Evolutionary conservation across 1,139 yeast species (phyloP).

Genomic region (Candida gigantensis): DNA sequence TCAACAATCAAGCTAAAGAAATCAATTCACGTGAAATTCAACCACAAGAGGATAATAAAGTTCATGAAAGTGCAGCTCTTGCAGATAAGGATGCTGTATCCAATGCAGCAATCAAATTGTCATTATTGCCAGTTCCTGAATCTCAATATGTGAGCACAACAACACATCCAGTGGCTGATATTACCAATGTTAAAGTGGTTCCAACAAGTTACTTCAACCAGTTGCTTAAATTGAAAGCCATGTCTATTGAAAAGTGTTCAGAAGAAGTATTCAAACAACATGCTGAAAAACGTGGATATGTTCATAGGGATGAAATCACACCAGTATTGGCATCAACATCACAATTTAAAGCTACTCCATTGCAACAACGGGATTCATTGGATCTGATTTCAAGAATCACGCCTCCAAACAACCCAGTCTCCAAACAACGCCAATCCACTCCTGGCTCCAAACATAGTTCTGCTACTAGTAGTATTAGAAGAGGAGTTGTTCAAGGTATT

Average conservation of each 20-base stretch:
- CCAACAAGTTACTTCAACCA: constrained; percentile 66
- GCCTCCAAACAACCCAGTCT: constrained; percentile 17
- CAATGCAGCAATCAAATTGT: constrained; percentile 42
- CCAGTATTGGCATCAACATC: constrained; percentile 16
- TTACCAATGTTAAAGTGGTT: constrained; percentile 59
- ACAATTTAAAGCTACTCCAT: constrained; percentile 6
- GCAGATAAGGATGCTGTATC: constrained; percentile 26
- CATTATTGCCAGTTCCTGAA: constrained; percentile 56
- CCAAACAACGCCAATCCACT: constrained; percentile 9
- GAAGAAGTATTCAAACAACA: constrained; percentile 48
- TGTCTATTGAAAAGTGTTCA: constrained; percentile 46
- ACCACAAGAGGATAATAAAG: constrained; percentile 32
- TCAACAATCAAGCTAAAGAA: constrained; percentile 21
- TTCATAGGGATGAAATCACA: constrained; percentile 24
- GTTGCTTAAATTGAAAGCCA: constrained; percentile 44
- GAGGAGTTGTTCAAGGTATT: constrained; percentile 7
- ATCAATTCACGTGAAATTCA: too few relatives aligned
- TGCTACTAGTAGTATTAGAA: constrained; percentile 1
- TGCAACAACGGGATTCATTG: constrained; percentile 5
- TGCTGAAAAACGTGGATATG: constrained; percentile 52
- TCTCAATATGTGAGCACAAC: constrained; percentile 61
- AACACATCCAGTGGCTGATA: constrained; percentile 54
- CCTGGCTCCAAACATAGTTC: constrained; percentile 6
- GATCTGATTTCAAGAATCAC: constrained; percentile 19
- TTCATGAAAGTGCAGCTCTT: constrained; percentile 17